phyloP scores from a whole-genome alignment of 2,329 filamentous ascomycete species.

The Fusarium torreyae region DNA sequence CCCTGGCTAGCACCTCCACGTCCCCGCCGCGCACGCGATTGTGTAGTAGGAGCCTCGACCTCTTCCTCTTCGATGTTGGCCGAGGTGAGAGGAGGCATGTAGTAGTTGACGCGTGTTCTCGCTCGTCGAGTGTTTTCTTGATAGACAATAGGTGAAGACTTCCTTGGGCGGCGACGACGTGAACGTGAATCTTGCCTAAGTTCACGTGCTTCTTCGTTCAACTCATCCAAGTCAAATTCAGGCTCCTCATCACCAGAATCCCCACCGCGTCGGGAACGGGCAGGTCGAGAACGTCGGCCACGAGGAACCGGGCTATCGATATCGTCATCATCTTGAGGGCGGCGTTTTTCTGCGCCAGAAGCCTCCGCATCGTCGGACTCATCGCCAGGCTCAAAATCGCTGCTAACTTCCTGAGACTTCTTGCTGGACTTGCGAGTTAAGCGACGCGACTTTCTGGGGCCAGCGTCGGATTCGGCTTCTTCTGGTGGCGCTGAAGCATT shows the following conservation, averaged over 20 bases:
- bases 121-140: constrained; percentile 69
- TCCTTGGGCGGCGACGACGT: constrained; percentile 66
- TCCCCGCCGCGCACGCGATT: constrained; percentile 77
- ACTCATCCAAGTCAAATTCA: constrained; percentile 73
- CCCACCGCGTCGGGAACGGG: constrained; percentile 63
- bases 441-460: constrained; percentile 59
- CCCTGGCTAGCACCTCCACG: constrained; percentile 70
- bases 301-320: constrained; percentile 65
- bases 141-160: constrained; percentile 71
- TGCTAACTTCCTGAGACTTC: constrained; percentile 69
- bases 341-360: constrained; percentile 58
- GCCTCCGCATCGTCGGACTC: constrained; percentile 70
- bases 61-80: constrained; percentile 81
- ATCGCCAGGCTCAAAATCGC: constrained; percentile 73
- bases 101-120: constrained; percentile 82
- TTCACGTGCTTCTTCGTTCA: constrained; percentile 76
- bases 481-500: constrained; percentile 50
- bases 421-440: constrained; percentile 64
- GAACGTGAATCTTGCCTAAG: constrained; percentile 69
- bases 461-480: constrained; percentile 53
- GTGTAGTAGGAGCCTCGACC: constrained; percentile 77
- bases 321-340: constrained; percentile 60
- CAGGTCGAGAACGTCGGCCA: constrained; percentile 63
- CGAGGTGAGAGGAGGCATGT: constrained; percentile 78
- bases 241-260: constrained; percentile 72